Evolutionary conservation across 106 monocot species (phyloP).

Genomic region (Dioscorea dumetorum): DNA sequence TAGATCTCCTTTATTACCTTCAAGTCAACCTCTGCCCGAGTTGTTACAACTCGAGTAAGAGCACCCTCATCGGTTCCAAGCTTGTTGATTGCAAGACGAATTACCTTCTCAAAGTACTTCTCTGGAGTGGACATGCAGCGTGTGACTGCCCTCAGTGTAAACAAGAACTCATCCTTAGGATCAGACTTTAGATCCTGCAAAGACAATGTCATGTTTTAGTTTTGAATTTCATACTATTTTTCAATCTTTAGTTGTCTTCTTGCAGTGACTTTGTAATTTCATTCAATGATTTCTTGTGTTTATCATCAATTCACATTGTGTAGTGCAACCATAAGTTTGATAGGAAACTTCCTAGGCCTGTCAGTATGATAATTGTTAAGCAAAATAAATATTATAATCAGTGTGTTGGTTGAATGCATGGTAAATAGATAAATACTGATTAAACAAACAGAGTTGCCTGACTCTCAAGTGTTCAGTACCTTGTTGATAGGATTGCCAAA

Average conservation of each 20-base stretch:
- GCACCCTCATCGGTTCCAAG: conserved; percentile 67
- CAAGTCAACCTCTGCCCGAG: conserved; percentile 67
- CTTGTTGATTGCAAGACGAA: conserved; percentile 48
- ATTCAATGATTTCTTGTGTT: background rate
- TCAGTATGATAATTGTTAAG: background rate
- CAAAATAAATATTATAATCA: background rate
- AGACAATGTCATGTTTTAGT: background rate
- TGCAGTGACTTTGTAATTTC: background rate
- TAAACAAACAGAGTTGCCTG: background rate
- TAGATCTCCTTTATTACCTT: conserved; percentile 49
- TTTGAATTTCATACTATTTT: background rate
- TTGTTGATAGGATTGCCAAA: conserved; percentile 65
- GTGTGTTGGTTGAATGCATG: background rate
- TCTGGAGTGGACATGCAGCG: conserved; percentile 39
- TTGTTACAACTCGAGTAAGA: conserved; percentile 54
- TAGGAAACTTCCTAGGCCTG: background rate
- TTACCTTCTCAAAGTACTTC: conserved; percentile 60
- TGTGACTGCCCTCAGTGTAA: conserved; percentile 34
- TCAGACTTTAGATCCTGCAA: conserved; percentile 65
- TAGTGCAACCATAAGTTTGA: background rate
- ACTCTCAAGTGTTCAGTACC: conserved; percentile 14
- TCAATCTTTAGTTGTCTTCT: background rate
- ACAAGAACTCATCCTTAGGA: conserved; percentile 57
- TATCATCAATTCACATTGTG: background rate
- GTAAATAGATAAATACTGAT: background rate